A percentile compares a stretch with the other conserved stretches of the same genome.
Evolutionary conservation across 2,329 filamentous ascomycete species (phyloP).

Genomic region (Teratosphaeria gauchensis): DNA sequence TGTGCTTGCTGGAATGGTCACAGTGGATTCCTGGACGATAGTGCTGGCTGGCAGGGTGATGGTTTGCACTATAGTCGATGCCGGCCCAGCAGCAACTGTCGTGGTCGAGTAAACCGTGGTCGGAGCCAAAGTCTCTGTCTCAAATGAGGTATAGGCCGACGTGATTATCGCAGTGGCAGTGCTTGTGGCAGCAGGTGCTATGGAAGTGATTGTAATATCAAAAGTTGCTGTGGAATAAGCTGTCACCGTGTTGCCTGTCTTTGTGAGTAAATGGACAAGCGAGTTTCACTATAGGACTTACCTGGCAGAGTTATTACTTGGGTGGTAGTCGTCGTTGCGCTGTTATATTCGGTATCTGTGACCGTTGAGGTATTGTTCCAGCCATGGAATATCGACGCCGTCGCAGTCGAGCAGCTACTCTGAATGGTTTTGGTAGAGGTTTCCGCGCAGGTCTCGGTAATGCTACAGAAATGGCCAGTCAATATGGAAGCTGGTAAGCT

Average conservation of each 20-base stretch:
- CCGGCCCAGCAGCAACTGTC: not conserved
- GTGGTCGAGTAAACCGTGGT: not conserved
- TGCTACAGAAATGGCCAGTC: not conserved
- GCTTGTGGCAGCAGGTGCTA: not conserved
- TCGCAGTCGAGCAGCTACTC: not conserved
- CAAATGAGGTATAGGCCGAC: not conserved
- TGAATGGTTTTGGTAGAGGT: not conserved
- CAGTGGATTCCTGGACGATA: not conserved
- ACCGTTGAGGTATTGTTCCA: not conserved
- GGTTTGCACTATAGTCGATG: not conserved
- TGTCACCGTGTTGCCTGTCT: not conserved
- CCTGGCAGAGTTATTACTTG: not conserved
- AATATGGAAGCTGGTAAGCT: not conserved
- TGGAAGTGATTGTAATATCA: not conserved
- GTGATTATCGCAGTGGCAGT: not conserved
- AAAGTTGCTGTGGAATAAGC: not conserved
- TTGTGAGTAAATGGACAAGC: not conserved
- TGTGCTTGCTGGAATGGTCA: not conserved
- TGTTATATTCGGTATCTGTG: not conserved
- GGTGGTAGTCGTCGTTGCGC: too few species aligned
- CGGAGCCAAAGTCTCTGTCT: not conserved
- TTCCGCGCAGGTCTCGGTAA: not conserved
- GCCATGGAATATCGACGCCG: not conserved
- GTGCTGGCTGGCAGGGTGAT: not conserved
- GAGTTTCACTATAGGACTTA: not conserved